Percentiles rank a stretch among this genome's conserved stretches.
Conservation (phyloP, 441 rosid genomes). For the Pelargonium australe region DNA sequence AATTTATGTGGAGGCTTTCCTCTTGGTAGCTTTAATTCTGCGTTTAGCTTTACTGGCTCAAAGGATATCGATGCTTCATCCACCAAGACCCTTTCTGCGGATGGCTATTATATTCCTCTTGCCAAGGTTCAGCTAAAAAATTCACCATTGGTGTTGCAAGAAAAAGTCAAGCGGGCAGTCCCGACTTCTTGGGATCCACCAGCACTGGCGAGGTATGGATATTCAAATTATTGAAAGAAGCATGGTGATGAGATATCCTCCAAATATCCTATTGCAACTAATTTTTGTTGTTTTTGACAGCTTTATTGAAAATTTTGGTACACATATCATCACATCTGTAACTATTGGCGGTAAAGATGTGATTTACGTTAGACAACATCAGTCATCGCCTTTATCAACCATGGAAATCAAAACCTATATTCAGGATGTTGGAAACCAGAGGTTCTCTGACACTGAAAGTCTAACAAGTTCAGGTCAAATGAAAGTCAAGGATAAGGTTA, state of each 20-base stretch:
- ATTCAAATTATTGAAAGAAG: not conserved
- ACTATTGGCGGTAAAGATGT: slow-evolving; percentile 76
- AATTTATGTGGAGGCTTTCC: slow-evolving; percentile 55
- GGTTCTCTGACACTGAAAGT: slow-evolving; percentile 43
- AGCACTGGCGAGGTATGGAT: slow-evolving; percentile 52
- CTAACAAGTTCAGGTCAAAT: slow-evolving; percentile 48
- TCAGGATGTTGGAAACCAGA: slow-evolving; percentile 47
- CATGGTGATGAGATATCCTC: not conserved
- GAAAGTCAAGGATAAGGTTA: slow-evolving; percentile 72
- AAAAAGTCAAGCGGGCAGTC: slow-evolving; percentile 56
- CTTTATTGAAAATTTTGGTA: slow-evolving; percentile 72
- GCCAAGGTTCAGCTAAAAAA: slow-evolving; percentile 41
- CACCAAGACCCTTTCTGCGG: slow-evolving; percentile 63
- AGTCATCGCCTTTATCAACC: slow-evolving; percentile 50
- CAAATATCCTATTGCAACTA: slow-evolving; percentile 19
- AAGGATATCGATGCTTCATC: slow-evolving; percentile 68
- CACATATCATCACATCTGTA: slow-evolving; percentile 71
- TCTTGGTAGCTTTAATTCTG: slow-evolving; percentile 70
- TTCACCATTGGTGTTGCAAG: slow-evolving; percentile 34
- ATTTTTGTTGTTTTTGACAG: slow-evolving; percentile 31
- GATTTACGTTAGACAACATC: slow-evolving; percentile 65
- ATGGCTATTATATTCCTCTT: slow-evolving; percentile 51
- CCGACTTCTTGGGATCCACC: slow-evolving; percentile 79
- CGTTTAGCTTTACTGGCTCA: slow-evolving; percentile 70
- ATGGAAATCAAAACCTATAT: slow-evolving; percentile 59